A percentile compares a stretch with the other conserved stretches of the same genome.
phyloP scores from a whole-genome alignment of 352 stramenopile species.

The Phytophthora agathidicida region DNA sequence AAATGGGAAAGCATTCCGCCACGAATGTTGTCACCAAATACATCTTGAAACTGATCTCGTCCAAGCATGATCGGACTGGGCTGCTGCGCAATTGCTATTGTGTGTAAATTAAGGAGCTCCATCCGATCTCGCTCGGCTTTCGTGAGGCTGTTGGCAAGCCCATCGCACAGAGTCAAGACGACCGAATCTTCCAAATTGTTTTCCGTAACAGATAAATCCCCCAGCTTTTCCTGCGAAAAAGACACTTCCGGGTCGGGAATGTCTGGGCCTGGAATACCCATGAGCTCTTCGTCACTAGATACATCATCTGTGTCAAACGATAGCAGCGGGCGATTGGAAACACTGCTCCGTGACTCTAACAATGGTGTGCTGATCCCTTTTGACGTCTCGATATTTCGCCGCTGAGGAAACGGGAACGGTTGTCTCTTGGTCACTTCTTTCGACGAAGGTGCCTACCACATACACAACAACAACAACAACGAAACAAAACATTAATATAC shows the following conservation, averaged over 20 bases:
- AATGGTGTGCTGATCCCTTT: constrained; percentile 30
- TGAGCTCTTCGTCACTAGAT: constrained; percentile 70
- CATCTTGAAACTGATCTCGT: constrained; percentile 64
- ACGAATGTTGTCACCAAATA: constrained; percentile 75
- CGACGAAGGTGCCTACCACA: constrained; percentile 22
- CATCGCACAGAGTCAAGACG: constrained; percentile 46
- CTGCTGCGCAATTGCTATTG: constrained; percentile 41
- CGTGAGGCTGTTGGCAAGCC: constrained; percentile 48
- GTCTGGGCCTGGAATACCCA: constrained; percentile 42
- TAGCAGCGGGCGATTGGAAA: constrained; percentile 6
- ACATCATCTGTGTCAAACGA: constrained; percentile 31
- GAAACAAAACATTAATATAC: too few relatives aligned
- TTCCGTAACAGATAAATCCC: constrained; percentile 71
- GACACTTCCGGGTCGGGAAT: constrained; percentile 61
- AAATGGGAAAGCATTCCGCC: constrained; percentile 58
- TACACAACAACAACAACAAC: too few relatives aligned
- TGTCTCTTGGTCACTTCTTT: constrained; percentile 30
- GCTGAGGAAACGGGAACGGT: constrained; percentile 25
- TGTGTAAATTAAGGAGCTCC: constrained; percentile 54
- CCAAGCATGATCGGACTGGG: constrained; percentile 39
- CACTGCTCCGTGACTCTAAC: constrained; percentile 13
- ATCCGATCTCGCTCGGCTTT: constrained; percentile 50
- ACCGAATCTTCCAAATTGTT: constrained; percentile 35
- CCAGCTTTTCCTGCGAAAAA: constrained; percentile 68
- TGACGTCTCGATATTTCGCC: constrained; percentile 14